Percentiles rank a stretch among this genome's conserved stretches.
phyloP scores from a whole-genome alignment of 2,329 filamentous ascomycete species.

The Parafenestella ontariensis region DNA sequence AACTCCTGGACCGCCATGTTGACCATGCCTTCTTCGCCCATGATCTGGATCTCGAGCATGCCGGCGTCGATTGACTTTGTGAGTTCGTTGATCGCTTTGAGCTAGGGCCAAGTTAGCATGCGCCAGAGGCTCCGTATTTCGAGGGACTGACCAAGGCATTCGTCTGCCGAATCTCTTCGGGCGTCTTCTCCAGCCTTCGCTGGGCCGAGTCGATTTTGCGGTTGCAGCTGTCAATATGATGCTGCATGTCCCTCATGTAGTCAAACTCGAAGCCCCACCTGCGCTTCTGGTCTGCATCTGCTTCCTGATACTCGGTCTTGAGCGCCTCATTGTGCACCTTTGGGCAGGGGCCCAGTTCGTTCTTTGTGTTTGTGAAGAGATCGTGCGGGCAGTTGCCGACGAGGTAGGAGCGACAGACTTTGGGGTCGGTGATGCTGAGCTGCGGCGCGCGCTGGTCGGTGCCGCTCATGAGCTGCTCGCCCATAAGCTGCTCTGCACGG shows the following conservation, averaged over 20 bases:
- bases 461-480: conserved; percentile 76
- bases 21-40: conserved; percentile 83
- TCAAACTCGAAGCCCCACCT: conserved; percentile 93
- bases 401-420: conserved; percentile 93
- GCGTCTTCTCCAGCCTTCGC: conserved; percentile 91
- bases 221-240: conserved; percentile 97
- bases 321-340: conserved; percentile 88
- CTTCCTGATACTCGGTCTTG: conserved; percentile 84
- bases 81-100: conserved; percentile 86
- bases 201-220: conserved; percentile 90
- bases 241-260: conserved; percentile 94
- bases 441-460: conserved; percentile 78
- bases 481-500: conserved; percentile 80
- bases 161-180: conserved; percentile 95
- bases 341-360: conserved; percentile 89
- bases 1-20: conserved; percentile 85
- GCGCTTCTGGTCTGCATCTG: conserved; percentile 73
- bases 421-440: conserved; percentile 86
- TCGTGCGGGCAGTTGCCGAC: conserved; percentile 96
- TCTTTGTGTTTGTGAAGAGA: conserved; percentile 99
- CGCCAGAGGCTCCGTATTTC: not conserved
- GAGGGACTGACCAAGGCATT: conserved; percentile 71
- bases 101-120: conserved; percentile 48
- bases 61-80: conserved; percentile 79
- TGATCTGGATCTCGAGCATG: conserved; percentile 82